These are phyloP conservation scores for Niebla homalea DNA, from an alignment of 495 filamentous ascomycete genomes.

Conservation along the genomic window DNA sequence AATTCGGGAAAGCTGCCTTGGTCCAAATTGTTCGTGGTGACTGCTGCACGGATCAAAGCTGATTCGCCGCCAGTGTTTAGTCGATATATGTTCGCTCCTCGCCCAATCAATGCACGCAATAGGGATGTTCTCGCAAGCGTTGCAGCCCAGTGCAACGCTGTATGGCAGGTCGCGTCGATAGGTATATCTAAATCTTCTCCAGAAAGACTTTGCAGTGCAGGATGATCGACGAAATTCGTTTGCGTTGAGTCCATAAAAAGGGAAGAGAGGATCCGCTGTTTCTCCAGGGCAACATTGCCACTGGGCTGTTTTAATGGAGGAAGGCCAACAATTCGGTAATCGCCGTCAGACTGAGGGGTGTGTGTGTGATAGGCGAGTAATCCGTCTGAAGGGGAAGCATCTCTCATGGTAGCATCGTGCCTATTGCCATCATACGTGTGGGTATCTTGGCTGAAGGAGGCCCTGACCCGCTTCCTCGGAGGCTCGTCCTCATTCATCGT, in stretches of 20 bases:
- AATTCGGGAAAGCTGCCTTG: conserved; percentile 70
- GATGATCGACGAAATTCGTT: conserved; percentile 51
- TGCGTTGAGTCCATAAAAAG: conserved; percentile 63
- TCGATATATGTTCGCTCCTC: conserved; percentile 73
- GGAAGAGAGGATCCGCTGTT: conserved; percentile 68
- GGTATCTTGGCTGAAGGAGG: conserved; percentile 35
- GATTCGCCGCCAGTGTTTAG: conserved; percentile 83
- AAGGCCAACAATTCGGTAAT: conserved; percentile 43
- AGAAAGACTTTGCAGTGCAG: conserved; percentile 55
- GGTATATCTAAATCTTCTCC: conserved; percentile 78
- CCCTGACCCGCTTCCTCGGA: conserved; percentile 66
- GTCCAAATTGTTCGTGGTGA: conserved; percentile 83
- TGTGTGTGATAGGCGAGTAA: conserved; percentile 61
- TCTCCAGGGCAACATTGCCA: conserved; percentile 54
- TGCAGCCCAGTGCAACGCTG: conserved; percentile 92
- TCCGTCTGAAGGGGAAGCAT: conserved; percentile 67
- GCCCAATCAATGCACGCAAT: conserved; percentile 62
- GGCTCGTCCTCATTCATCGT: conserved; percentile 57
- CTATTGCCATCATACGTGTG: conserved; percentile 15
- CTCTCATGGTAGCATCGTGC: conserved; percentile 35
- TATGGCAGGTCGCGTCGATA: conserved; percentile 74
- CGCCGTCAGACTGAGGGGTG: conserved; percentile 35
- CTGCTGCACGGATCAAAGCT: conserved; percentile 74
- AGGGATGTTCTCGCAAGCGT: conserved; percentile 77
- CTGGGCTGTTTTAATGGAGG: conserved; percentile 57